Conservation (phyloP, 148 eudicot genomes). For the Rhododendron henanense region DNA sequence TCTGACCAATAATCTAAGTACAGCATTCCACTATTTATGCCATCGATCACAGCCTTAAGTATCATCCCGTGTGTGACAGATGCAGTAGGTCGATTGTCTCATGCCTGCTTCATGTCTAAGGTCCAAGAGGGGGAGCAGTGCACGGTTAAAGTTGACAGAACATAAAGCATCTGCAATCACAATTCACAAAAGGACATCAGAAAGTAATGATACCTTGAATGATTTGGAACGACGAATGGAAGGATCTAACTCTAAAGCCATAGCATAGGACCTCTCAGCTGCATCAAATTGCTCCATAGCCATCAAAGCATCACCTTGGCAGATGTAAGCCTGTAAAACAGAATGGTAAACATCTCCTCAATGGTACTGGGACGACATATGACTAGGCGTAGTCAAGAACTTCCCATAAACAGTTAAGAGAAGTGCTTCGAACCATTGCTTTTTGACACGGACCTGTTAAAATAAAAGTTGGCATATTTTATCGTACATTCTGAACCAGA, state of each 20-base stretch:
- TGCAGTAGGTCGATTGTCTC: not conserved
- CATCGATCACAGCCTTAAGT: not conserved
- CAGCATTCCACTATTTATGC: not conserved
- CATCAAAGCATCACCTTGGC: slow-evolving; percentile 77
- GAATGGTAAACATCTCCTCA: not conserved
- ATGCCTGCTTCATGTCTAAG: not conserved
- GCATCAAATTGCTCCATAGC: slow-evolving; percentile 56
- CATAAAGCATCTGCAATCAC: not conserved
- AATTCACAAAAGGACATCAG: not conserved
- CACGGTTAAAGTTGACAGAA: not conserved
- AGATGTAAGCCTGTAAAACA: slow-evolving; percentile 64
- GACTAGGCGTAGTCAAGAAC: not conserved
- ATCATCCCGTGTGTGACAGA: not conserved
- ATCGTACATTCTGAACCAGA: not conserved
- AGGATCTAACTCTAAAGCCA: slow-evolving; percentile 66
- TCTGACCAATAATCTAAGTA: not conserved
- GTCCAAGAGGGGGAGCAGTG: not conserved
- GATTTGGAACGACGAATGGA: slow-evolving; percentile 64
- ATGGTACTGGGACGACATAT: slow-evolving; percentile 2
- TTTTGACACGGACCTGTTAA: not conserved
- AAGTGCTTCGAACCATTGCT: not conserved
- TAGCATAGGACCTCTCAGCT: slow-evolving; percentile 59
- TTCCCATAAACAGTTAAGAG: not conserved
- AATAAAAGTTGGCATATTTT: not conserved
- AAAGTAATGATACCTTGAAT: slow-evolving; percentile 58